Base-by-base conservation (phyloP, 257 asterid genomes). In the Orobanche coerulescens region DNA sequence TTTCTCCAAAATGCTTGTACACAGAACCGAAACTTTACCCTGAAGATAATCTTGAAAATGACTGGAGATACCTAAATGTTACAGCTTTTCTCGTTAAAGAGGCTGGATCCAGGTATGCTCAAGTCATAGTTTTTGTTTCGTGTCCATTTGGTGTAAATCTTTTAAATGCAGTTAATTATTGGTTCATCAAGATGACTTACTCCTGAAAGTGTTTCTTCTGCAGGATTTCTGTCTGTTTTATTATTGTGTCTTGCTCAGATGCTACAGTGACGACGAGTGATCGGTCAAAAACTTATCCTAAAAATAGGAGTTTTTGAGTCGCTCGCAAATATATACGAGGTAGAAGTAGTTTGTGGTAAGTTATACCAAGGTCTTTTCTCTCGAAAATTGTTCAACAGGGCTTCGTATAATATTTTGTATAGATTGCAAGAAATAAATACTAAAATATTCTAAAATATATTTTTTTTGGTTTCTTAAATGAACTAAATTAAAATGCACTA, bases 61-160 rank as follows among this genome's bases (percentile, higher is more conserved):
- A 86, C 74, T 86, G 86, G 88, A 78, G 95, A 77, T 81, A 83
- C 71, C 83, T 86, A 11, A 82, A 82, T 51, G 91, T 83, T 63
- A 79, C 95, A 50, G 86, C 95, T 62, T 86, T 86, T 74, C 82
- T 79, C 62, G 91, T 78, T 62, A 78, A 78, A 76, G 78, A 64
- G 64, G 62, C 67, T 50, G 76, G 71, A 49, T 76, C 84, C 64
- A 83, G 91, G 91, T 86, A 69, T 57, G 75, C 55, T 71, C 61
- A 39, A 16, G 42, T 52, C 22, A 65, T 19, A 60, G 56, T 52
- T 67, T 36, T 61, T 36, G 8, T 7, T 66, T 58, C 55, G 42
- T 3, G 14, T 42, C 56, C 28, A 4, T 28, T 47, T 25, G 46
- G 26, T n/a, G n/a, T n/a, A n/a, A n/a, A n/a, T n/a, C 36, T 44